phyloP scores from a whole-genome alignment of 345 rosid genomes.

The Eucalyptus fibrosa region DNA sequence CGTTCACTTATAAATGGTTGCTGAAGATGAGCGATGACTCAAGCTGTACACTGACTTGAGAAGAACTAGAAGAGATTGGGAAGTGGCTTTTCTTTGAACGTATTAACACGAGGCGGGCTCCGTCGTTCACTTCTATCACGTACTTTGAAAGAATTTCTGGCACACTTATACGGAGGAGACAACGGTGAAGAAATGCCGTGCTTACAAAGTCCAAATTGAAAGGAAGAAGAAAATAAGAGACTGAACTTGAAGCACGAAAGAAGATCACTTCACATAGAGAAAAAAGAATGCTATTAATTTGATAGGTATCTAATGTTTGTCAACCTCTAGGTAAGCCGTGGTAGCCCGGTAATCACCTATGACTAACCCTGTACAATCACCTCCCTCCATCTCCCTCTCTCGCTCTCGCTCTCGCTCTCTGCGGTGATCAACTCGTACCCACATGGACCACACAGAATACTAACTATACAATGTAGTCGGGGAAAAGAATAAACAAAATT shows the following conservation, averaged over 20 bases:
- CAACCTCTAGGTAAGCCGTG: neutral
- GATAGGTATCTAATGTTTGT: neutral
- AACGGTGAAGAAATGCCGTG: neutral
- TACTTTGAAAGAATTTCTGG: neutral
- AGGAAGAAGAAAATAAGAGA: neutral
- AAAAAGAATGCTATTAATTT: neutral
- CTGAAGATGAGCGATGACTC: neutral
- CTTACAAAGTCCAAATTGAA: neutral
- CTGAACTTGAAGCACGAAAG: neutral
- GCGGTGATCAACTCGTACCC: neutral
- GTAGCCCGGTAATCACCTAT: neutral
- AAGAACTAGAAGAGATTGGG: neutral
- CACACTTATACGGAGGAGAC: neutral
- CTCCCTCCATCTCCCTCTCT: neutral
- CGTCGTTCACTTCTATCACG: neutral
- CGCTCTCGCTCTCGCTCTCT: neutral
- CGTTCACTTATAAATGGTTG: neutral
- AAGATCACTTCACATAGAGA: neutral
- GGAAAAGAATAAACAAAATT: neutral
- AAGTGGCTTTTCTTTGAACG: neutral
- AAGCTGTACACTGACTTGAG: neutral
- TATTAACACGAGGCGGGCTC: neutral
- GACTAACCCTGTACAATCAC: neutral
- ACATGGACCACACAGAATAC: neutral
- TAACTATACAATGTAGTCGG: neutral